Percentiles rank a stretch among this genome's conserved stretches.
phyloP scores from a whole-genome alignment of 768 basidiomycete species.

The Hericium coralloides region DNA sequence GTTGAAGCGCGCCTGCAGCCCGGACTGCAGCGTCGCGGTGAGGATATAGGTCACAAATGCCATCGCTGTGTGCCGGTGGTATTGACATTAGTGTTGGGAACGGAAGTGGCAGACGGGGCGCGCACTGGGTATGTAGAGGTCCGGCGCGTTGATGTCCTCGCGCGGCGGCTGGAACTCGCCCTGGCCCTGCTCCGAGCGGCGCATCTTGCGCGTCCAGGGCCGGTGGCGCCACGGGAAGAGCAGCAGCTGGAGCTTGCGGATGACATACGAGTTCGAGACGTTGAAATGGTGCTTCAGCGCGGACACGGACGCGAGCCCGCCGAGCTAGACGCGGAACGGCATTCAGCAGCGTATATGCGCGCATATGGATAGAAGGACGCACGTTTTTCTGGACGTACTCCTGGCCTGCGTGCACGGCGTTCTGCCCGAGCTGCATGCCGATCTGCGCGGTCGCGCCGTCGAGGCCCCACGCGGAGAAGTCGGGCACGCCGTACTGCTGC shows the following conservation, averaged over 20 bases:
- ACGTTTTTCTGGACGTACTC: slow-evolving; percentile 95
- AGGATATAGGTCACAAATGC: slow-evolving; percentile 94
- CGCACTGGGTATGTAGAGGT: slow-evolving; percentile 90
- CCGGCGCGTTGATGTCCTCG: slow-evolving; percentile 93
- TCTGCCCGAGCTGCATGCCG: slow-evolving; percentile 91
- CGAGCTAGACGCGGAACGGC: slow-evolving; percentile 43
- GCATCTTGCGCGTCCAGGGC: slow-evolving; percentile 71
- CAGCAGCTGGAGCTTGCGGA: slow-evolving; percentile 77
- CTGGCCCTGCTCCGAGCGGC: slow-evolving; percentile 52
- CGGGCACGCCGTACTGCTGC: slow-evolving; percentile 18
- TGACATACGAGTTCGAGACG: slow-evolving; percentile 93
- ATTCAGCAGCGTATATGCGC: not conserved
- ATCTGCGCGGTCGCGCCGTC: slow-evolving; percentile 92
- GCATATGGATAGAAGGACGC: slow-evolving; percentile 19
- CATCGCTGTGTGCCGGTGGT: slow-evolving; percentile 53
- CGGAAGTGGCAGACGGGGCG: not conserved
- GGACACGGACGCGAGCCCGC: slow-evolving; percentile 64
- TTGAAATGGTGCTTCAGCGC: slow-evolving; percentile 89
- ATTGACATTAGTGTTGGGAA: not conserved
- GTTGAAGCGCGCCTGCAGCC: slow-evolving; percentile 75
- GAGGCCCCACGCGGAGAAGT: slow-evolving; percentile 75
- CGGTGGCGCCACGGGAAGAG: slow-evolving; percentile 95
- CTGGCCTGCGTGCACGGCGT: slow-evolving; percentile 87
- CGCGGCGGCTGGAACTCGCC: slow-evolving; percentile 83
- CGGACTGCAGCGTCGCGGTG: slow-evolving; percentile 76